phyloP scores from a whole-genome alignment of 1,284 basidiomycete species.

The Phylloporus gajari region DNA sequence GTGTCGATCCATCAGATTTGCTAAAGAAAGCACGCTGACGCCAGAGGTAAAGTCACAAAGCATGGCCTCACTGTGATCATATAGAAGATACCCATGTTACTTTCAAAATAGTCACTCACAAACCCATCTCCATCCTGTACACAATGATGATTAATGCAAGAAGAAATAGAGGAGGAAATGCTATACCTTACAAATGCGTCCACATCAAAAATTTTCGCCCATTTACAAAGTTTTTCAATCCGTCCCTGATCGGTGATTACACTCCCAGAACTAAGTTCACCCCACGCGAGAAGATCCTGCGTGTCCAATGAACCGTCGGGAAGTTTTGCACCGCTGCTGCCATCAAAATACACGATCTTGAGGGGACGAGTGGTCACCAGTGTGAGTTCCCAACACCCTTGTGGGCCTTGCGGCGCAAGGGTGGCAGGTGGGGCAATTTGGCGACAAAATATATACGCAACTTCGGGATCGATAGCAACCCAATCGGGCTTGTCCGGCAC shows the following conservation, averaged over 20 bases:
- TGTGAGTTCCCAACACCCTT: slow-evolving; percentile 1
- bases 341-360: neutral
- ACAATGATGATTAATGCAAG: neutral
- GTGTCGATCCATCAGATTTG: neutral
- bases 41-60: slow-evolving; percentile 3
- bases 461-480: neutral
- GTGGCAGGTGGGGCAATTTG: neutral
- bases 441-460: neutral
- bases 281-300: neutral
- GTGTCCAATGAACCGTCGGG: neutral
- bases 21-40: neutral
- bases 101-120: neutral
- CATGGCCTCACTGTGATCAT: neutral
- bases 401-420: neutral
- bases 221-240: neutral
- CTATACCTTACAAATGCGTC: neutral
- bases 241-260: neutral
- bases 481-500: neutral
- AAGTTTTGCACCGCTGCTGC: neutral
- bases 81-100: neutral
- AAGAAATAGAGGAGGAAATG: neutral
- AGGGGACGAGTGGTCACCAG: neutral
- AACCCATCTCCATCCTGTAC: neutral
- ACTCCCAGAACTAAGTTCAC: neutral
- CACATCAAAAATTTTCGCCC: neutral